Conservation (phyloP, 2,329 filamentous ascomycete genomes). For the Epichloe sp. region DNA sequence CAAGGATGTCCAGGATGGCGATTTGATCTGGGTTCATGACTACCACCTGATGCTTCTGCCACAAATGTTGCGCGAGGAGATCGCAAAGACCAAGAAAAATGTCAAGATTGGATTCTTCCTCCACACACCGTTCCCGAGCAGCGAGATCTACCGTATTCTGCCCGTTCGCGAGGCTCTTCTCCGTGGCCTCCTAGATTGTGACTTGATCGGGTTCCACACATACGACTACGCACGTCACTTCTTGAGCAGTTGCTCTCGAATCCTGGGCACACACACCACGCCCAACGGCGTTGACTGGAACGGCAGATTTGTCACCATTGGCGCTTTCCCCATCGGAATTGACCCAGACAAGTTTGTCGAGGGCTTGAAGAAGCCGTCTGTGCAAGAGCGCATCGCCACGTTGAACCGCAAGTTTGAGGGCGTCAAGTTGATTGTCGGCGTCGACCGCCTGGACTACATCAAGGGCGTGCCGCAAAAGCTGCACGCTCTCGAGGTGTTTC, state of each 20-base stretch:
- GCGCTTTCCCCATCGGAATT: constrained; percentile 95
- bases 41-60: constrained; percentile 97
- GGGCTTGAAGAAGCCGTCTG: constrained; percentile 70
- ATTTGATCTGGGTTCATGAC: constrained; percentile 96
- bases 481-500: constrained; percentile 89
- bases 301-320: constrained; percentile 77
- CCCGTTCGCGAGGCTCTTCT: constrained; percentile 85
- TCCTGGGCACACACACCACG: constrained; percentile 67
- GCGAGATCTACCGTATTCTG: constrained; percentile 90
- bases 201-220: constrained; percentile 94
- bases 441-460: constrained; percentile 96
- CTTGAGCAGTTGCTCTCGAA: constrained; percentile 88
- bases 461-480: constrained; percentile 97
- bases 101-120: constrained; percentile 98
- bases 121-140: constrained; percentile 93
- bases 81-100: constrained; percentile 69
- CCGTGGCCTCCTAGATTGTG: constrained; percentile 78
- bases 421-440: constrained; percentile 91
- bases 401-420: constrained; percentile 87
- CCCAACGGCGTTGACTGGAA: constrained; percentile 90
- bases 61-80: constrained; percentile 84
- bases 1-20: constrained; percentile 79
- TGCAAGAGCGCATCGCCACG: constrained; percentile 74
- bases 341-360: constrained; percentile 94
- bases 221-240: constrained; percentile 99